Evolutionary conservation across 805 yeast genomes (phyloP), one percentile per base, ranked within the genome.

Genomic region (Yamadazyma endophytica): DNA sequence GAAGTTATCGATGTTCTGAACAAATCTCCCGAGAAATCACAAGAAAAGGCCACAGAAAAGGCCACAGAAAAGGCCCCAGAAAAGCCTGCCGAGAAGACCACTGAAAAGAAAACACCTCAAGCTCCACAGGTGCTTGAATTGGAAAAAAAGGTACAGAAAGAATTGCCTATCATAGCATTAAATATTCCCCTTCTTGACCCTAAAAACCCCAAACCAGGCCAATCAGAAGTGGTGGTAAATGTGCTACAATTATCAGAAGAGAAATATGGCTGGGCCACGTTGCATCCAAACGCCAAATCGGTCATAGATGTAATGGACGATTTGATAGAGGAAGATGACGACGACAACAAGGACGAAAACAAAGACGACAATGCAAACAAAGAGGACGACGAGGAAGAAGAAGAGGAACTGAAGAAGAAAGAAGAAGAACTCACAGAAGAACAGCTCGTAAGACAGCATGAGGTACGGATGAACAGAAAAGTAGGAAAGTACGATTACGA

Each of bases 401-500:
- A n/a, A 5, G 17, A 35, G n/a, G 29, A 34, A 17, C 39, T 42
- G 34, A 44, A 44, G 16, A 43, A 48, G 24, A 46, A 43, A 15
- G 51, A 48, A n/a, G 51, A 48, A 24, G 58, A 52, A 26, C 46
- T 58, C 24, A 52, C 61, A 2, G 68, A 58, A 52, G 58, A 68
- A 50, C 64, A 73, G 50, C 60, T 69, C 44, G 58, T 69, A 37
- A 50, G 61, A 36, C 58, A 63, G 43, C 71, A 65, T 48, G 61
- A 68, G 47, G 56, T 64, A 33, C 51, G 56, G 52, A 62, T 66
- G 69, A 82, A 82, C 48, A 73, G 88, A 32, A 75, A 83, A 42
- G 86, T 88, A 21, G 96, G 96, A 2, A 87, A 85, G 50, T 92
- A 92, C 57, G 98, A 92, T 53, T 68, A 76, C 29, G 79, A 84